These are phyloP conservation scores for Zygosaccharomyces kombuchaensis DNA, from an alignment of 805 yeast species.

Conservation along the genomic window DNA sequence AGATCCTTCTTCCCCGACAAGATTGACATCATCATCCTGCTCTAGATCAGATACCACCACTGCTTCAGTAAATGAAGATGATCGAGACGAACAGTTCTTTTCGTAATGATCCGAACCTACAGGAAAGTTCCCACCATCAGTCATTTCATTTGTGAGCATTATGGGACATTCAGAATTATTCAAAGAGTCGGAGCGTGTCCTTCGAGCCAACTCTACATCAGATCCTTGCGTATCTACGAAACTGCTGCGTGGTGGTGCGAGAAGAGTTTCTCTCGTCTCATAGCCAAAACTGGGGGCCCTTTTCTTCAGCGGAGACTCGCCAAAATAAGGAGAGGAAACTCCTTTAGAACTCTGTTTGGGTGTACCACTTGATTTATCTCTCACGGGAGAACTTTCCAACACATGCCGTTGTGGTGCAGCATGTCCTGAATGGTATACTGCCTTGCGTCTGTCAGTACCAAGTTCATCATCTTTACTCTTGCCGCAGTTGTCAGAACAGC, in stretches of 20 bases:
- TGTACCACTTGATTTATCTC: not conserved
- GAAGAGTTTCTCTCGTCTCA: not conserved
- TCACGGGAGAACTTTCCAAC: constrained; percentile 21
- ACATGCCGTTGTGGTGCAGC: constrained; percentile 3
- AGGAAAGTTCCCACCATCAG: not conserved
- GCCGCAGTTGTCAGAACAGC: not conserved
- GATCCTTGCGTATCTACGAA: constrained; percentile 1
- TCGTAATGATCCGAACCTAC: not conserved
- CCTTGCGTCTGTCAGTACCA: not conserved
- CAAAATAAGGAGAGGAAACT: constrained; percentile 16
- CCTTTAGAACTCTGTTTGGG: not conserved
- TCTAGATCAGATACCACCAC: constrained; percentile 21
- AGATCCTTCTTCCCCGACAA: constrained; percentile 12
- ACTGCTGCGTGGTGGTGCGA: constrained; percentile 1
- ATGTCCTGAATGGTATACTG: not conserved
- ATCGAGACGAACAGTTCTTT: not conserved
- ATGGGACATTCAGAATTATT: not conserved
- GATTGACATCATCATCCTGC: constrained; percentile 22
- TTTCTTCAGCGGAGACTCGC: constrained; percentile 8
- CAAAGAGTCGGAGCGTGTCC: not conserved
- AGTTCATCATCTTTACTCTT: constrained; percentile 1
- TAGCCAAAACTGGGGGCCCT: constrained; percentile 6
- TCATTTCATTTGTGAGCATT: constrained; percentile 2
- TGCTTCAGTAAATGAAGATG: constrained; percentile 1
- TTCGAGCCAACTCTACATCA: not conserved